phyloP scores from a whole-genome alignment of 1,139 yeast genomes.

The Saccharomyces hybrid region DNA sequence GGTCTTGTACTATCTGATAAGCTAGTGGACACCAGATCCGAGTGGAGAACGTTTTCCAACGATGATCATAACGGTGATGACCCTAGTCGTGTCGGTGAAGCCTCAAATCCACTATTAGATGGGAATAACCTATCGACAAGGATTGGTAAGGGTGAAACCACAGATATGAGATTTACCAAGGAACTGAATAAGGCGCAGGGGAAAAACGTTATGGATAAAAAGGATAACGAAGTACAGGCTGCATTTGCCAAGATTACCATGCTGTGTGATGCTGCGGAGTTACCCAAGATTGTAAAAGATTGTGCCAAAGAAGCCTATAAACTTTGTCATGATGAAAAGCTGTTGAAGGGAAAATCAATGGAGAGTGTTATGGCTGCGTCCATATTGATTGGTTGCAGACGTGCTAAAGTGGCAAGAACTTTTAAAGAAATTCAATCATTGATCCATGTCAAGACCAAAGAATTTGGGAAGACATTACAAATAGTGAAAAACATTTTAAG shows the following conservation, averaged over 20 bases:
- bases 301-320: constrained; percentile 96
- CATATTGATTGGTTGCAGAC: constrained; percentile 88
- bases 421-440: constrained; percentile 94
- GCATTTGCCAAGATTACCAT: constrained; percentile 90
- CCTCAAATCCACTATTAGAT: constrained; percentile 89
- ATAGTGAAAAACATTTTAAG: constrained; percentile 71
- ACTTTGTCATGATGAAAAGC: constrained; percentile 80
- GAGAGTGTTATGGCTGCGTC: constrained; percentile 97
- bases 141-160: constrained; percentile 71
- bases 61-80: constrained; percentile 98
- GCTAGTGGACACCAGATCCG: constrained; percentile 91
- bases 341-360: constrained; percentile 83
- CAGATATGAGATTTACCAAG: constrained; percentile 64
- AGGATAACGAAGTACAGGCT: constrained; percentile 78
- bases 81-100: constrained; percentile 99
- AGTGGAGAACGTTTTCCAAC: constrained; percentile 96
- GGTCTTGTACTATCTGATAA: constrained; percentile 89
- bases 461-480: constrained; percentile 82
- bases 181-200: constrained; percentile 88
- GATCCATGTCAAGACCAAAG: constrained; percentile 89
- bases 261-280: constrained; percentile 94
- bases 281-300: constrained; percentile 92
- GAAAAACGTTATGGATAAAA: constrained; percentile 74
- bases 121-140: constrained; percentile 89
- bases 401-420: constrained; percentile 90